A percentile compares a stretch with the other conserved stretches of the same genome.
These are phyloP conservation scores for Cadophora malorum DNA, from an alignment of 2,329 filamentous ascomycete species.

Conservation along the genomic window DNA sequence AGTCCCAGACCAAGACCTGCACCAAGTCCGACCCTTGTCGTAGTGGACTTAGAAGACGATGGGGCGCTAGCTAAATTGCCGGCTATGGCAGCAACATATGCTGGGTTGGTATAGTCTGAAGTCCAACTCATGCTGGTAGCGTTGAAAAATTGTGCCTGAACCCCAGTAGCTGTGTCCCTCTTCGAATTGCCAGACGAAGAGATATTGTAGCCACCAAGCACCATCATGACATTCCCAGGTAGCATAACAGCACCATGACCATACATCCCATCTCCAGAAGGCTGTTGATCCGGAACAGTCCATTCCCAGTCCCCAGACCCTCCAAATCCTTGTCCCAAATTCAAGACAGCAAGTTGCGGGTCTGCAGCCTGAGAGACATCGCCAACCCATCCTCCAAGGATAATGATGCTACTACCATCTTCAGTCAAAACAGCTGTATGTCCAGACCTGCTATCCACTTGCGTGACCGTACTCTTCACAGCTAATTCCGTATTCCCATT, in stretches of 20 bases:
- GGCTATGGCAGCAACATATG: conserved; percentile 35
- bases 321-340: conserved; percentile 77
- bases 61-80: conserved; percentile 36
- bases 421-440: conserved; percentile 84
- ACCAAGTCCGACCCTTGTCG: conserved; percentile 63
- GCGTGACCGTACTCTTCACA: conserved; percentile 49
- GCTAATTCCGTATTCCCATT: conserved; percentile 61
- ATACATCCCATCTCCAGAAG: conserved; percentile 58
- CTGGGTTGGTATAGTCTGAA: conserved; percentile 59
- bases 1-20: conserved; percentile 70
- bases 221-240: conserved; percentile 72
- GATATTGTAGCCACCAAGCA: conserved; percentile 67
- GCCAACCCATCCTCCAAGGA: conserved; percentile 94
- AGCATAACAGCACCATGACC: conserved; percentile 69
- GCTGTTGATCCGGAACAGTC: conserved; percentile 60
- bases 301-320: conserved; percentile 75
- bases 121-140: conserved; percentile 65
- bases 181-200: conserved; percentile 40
- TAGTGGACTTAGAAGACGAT: conserved; percentile 41
- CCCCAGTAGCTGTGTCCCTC: conserved; percentile 50
- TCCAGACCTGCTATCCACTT: conserved; percentile 78
- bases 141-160: conserved; percentile 60
- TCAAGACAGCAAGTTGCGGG: conserved; percentile 80
- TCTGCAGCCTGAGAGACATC: conserved; percentile 76
- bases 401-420: conserved; percentile 77